Evolutionary conservation across 495 filamentous ascomycete genomes (phyloP).

Genomic region (Tuber aestivum): DNA sequence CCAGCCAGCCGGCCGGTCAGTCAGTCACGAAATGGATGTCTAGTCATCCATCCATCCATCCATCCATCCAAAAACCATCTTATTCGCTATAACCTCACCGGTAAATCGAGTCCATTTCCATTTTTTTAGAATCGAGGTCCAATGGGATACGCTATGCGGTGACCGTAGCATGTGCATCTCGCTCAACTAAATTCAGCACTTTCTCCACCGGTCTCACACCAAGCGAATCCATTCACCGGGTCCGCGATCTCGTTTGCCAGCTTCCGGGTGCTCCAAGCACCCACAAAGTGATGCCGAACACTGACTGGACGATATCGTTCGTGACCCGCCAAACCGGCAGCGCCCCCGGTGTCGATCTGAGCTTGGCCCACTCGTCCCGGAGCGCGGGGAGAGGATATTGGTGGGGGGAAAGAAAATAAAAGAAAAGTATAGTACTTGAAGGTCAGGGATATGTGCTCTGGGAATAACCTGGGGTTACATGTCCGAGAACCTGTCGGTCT

Average conservation of each 20-base stretch:
- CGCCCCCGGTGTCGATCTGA: neutral
- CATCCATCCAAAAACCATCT: neutral
- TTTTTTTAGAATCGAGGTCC: neutral
- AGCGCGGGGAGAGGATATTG: neutral
- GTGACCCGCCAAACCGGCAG: neutral
- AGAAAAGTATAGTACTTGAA: neutral
- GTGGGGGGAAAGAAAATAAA: neutral
- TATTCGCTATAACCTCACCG: neutral
- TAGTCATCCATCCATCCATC: neutral
- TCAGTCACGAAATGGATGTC: neutral
- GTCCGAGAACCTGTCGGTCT: neutral
- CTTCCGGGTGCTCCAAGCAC: neutral
- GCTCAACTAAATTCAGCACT: neutral
- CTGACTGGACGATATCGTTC: neutral
- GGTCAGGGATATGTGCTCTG: neutral
- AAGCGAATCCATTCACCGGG: neutral
- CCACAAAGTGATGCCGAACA: neutral
- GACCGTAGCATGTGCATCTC: neutral
- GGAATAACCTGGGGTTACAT: neutral
- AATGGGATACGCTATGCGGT: neutral
- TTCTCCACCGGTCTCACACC: neutral
- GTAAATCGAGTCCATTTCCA: neutral
- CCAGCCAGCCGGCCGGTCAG: neutral
- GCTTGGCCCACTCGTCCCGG: neutral
- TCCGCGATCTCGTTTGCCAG: neutral